These are phyloP conservation scores for Pisolithus thermaeus DNA, from an alignment of 1,284 basidiomycete genomes.

Conservation along the genomic window DNA sequence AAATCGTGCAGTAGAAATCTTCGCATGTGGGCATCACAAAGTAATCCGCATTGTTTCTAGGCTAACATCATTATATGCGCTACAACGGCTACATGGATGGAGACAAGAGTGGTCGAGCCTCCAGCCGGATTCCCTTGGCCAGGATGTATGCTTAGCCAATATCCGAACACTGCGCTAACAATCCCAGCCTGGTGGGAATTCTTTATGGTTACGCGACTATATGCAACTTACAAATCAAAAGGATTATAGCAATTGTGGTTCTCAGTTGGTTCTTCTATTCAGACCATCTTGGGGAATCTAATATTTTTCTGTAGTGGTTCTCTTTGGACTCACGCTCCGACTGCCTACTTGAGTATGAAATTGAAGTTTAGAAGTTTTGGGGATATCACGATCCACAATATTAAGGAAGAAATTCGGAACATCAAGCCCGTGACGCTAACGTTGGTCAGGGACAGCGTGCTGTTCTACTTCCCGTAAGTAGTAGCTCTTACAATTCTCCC, in stretches of 20 bases:
- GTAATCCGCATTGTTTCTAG: constrained; percentile 1
- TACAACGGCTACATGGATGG: constrained; percentile 14
- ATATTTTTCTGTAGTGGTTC: neutral
- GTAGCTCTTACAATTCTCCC: neutral
- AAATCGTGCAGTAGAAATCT: neutral
- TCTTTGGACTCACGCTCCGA: neutral
- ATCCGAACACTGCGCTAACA: neutral
- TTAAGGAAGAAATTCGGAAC: neutral
- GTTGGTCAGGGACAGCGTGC: constrained; percentile 12
- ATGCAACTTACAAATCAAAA: neutral
- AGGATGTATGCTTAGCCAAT: constrained; percentile 9
- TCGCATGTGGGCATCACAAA: no score
- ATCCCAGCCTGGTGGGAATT: neutral
- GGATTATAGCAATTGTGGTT: neutral
- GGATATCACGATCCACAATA: neutral
- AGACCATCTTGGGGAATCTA: neutral
- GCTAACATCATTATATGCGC: constrained; percentile 10
- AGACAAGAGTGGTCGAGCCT: constrained; percentile 10
- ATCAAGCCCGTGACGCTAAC: neutral
- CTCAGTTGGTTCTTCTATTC: neutral
- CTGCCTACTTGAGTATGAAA: neutral
- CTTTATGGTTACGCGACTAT: neutral
- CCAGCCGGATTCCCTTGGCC: constrained; percentile 14
- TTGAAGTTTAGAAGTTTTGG: neutral
- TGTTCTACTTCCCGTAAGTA: constrained; percentile 19